Conservation (phyloP, 345 rosid species). For the Geranium brycei region DNA sequence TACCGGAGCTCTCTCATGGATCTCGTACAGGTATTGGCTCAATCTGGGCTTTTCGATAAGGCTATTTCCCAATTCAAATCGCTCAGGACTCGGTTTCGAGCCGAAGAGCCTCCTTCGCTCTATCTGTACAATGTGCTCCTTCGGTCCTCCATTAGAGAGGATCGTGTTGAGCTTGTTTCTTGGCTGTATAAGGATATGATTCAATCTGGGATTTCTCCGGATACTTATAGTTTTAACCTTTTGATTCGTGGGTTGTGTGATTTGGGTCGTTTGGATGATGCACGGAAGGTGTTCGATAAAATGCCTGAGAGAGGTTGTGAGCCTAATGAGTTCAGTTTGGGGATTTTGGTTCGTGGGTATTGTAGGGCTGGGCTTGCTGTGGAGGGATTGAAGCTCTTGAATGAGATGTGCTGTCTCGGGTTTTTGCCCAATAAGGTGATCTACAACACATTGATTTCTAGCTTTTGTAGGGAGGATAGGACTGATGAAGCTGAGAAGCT, state of each 20-base stretch:
- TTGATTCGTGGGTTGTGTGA: conserved; percentile 57
- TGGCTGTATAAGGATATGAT: conserved; percentile 80
- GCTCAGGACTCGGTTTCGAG: conserved; percentile 32
- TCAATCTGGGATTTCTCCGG: conserved; percentile 41
- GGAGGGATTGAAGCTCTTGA: conserved; percentile 52
- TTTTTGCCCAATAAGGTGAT: conserved; percentile 51
- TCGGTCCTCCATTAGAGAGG: conserved; percentile 31
- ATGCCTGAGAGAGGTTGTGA: conserved; percentile 64
- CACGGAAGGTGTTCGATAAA: conserved; percentile 66
- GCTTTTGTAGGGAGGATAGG: conserved; percentile 72
- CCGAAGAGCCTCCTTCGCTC: conserved; percentile 31
- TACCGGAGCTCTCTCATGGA: conserved; percentile 30
- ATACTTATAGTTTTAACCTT: conserved; percentile 72
- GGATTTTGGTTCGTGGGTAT: conserved; percentile 76
- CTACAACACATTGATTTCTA: conserved; percentile 66
- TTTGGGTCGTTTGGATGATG: conserved; percentile 52
- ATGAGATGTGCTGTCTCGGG: conserved; percentile 36
- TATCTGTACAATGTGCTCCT: conserved; percentile 51
- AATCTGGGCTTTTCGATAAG: conserved; percentile 30
- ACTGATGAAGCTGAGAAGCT: conserved; percentile 65
- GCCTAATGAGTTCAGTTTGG: conserved; percentile 78
- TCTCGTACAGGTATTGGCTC: conserved; percentile 34
- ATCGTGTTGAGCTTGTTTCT: conserved; percentile 35
- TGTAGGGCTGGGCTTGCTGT: conserved; percentile 46
- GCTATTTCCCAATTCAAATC: conserved; percentile 52